Conservation (phyloP, 306 rosid genomes). For the Ormosia emarginata region DNA sequence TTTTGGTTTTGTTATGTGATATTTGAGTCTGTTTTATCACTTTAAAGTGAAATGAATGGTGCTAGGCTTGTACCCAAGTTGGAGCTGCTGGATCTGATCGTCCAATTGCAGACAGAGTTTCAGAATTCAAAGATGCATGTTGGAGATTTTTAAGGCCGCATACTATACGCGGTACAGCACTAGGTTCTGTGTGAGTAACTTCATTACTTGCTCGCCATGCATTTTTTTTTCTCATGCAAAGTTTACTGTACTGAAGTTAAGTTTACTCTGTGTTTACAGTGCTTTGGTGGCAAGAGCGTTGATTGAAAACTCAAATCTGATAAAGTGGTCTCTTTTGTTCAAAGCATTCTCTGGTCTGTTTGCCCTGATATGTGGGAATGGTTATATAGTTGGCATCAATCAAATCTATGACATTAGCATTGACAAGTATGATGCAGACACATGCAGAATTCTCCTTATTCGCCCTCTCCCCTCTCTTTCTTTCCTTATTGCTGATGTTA, state of each 20-base stretch:
- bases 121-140: slow-evolving; percentile 63
- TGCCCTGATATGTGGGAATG: slow-evolving; percentile 71
- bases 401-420: slow-evolving; percentile 76
- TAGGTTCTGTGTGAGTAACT: slow-evolving; percentile 61
- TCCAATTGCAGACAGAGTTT: slow-evolving; percentile 41
- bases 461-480: neutral
- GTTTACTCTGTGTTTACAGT: slow-evolving; percentile 37
- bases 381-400: slow-evolving; percentile 80
- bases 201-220: neutral
- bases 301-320: slow-evolving; percentile 66
- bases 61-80: slow-evolving; percentile 62
- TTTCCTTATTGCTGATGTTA: neutral
- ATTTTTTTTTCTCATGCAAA: neutral
- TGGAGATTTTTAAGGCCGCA: slow-evolving; percentile 84
- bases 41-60: slow-evolving; percentile 31
- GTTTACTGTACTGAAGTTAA: neutral
- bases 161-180: slow-evolving; percentile 65
- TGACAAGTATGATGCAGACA: slow-evolving; percentile 56
- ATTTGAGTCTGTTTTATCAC: neutral
- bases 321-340: slow-evolving; percentile 66
- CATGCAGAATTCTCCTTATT: slow-evolving; percentile 11
- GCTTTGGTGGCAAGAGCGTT: slow-evolving; percentile 70
- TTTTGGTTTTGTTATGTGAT: neutral
- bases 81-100: slow-evolving; percentile 61
- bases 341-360: slow-evolving; percentile 70